Evolutionary conservation across 345 rosid genomes (phyloP).

Genomic region (Leavenworthia alabamica): DNA sequence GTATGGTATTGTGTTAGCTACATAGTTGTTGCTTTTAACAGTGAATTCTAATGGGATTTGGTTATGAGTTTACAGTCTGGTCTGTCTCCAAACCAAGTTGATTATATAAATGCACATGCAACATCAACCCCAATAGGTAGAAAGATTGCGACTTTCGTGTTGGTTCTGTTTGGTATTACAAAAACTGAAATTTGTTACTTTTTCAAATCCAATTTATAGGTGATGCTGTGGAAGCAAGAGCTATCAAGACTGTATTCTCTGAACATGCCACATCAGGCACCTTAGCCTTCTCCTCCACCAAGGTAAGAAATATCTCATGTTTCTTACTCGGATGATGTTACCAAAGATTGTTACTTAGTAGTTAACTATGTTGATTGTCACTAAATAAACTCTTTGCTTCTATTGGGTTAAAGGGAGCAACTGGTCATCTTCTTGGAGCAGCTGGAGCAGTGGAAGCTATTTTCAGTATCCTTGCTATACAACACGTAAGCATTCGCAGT

Average conservation of each 20-base stretch:
- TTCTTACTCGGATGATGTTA: neutral
- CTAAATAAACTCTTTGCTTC: neutral
- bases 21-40: neutral
- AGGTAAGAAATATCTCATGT: constrained; percentile 40
- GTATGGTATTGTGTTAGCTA: constrained; percentile 15
- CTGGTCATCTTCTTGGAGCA: constrained; percentile 99
- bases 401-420: constrained; percentile 53
- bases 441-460: constrained; percentile 95
- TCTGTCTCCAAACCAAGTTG: constrained; percentile 67
- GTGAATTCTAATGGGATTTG: constrained; percentile 14
- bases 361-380: neutral
- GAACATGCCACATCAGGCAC: constrained; percentile 75
- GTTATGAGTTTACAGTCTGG: constrained; percentile 57
- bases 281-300: constrained; percentile 86
- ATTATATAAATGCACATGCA: constrained; percentile 91
- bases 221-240: constrained; percentile 81
- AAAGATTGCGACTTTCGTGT: constrained; percentile 6
- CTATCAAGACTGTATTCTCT: constrained; percentile 61
- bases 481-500: constrained; percentile 42
- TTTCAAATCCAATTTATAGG: constrained; percentile 39
- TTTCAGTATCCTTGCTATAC: constrained; percentile 64
- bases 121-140: constrained; percentile 91
- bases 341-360: neutral
- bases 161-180: constrained; percentile 9
- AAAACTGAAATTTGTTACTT: neutral